These are phyloP conservation scores for Phytophthora pistaciae DNA, from an alignment of 352 stramenopile species.

Conservation along the genomic window DNA sequence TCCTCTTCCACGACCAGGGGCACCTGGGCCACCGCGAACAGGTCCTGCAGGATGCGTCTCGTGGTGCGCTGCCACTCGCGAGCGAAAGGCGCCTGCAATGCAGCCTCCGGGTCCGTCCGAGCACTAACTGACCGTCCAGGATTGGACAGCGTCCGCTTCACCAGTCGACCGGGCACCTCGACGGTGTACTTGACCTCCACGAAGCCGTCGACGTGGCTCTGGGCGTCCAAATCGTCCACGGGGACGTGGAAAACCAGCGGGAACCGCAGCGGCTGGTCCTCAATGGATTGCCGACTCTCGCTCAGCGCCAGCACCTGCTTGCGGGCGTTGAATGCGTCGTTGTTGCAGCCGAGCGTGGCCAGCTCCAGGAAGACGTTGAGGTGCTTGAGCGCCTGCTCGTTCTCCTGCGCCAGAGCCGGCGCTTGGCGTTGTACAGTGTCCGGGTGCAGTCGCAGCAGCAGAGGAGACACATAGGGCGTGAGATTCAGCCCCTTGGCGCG, in stretches of 20 bases:
- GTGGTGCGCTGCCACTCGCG: slow-evolving; percentile 76
- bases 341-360: slow-evolving; percentile 71
- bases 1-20: slow-evolving; percentile 34
- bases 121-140: slow-evolving; percentile 24
- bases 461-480: slow-evolving; percentile 70
- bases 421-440: slow-evolving; percentile 69
- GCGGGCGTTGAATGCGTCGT: slow-evolving; percentile 65
- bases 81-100: slow-evolving; percentile 58
- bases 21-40: slow-evolving; percentile 71
- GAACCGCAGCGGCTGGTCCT: slow-evolving; percentile 53
- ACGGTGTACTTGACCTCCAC: slow-evolving; percentile 51
- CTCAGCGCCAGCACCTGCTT: slow-evolving; percentile 57
- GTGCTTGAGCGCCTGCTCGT: slow-evolving; percentile 82
- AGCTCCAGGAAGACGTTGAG: slow-evolving; percentile 83
- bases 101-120: slow-evolving; percentile 38
- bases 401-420: slow-evolving; percentile 49
- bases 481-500: slow-evolving; percentile 56
- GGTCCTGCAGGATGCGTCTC: slow-evolving; percentile 63
- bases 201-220: slow-evolving; percentile 32
- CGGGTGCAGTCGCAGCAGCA: slow-evolving; percentile 75
- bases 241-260: slow-evolving; percentile 67
- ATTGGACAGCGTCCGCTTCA: slow-evolving; percentile 66
- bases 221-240: slow-evolving; percentile 11
- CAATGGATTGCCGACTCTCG: slow-evolving; percentile 8
- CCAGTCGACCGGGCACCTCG: slow-evolving; percentile 56